Base-by-base conservation (phyloP, 192 early-diverging fungal genomes). In the Fimicolochytrium jonesii region DNA sequence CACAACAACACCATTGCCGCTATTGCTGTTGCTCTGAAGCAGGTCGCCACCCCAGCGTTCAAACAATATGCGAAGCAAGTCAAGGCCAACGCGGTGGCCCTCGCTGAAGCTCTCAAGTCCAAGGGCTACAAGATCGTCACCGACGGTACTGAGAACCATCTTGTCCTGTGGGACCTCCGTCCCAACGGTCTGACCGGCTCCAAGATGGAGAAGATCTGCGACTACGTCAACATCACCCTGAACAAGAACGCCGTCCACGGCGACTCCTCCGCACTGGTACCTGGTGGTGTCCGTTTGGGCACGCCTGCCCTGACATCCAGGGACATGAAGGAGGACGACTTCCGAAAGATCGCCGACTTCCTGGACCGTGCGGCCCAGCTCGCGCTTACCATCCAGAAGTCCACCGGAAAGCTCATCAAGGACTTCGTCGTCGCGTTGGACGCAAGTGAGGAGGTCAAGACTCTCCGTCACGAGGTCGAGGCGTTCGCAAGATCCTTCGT, bases 1-100 rank as follows among this genome's bases (percentile, higher is more conserved):
- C 97, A 99, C 88, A 99, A 99, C 88, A 98, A 99, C 90, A 96
- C 95, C 56, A 99, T 99, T 80, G 95, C 95, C 28, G 97, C 83
- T 31, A 81, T 99, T 36, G 97, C 97, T 48, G 95, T 99, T 52
- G 90, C 95, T 6, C 82, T 99, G 53, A 97, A 97, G 88, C 97
- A 98, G 80, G 97, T 84, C 13, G 93, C 91, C 49, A 78, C 82
- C 54, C 94, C 94, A 31, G 92, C 89, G 77, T 99, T 96, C 77
- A 90, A 91, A 65, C 67, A 79, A 65, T 99, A 99, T 70, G 88
- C 94, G 64, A 86, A 88, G 79, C 95, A 98, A 79, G 95, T 99
- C 66, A 87, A 91, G 59, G 89, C 86, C 66, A 99, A 99, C 83
- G 87, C 92, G 33, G 78, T 78, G 64, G 89, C 92, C 4, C 82